These are phyloP conservation scores for Cotoneaster glaucophyllus DNA, from an alignment of 306 rosid species.

Conservation along the genomic window DNA sequence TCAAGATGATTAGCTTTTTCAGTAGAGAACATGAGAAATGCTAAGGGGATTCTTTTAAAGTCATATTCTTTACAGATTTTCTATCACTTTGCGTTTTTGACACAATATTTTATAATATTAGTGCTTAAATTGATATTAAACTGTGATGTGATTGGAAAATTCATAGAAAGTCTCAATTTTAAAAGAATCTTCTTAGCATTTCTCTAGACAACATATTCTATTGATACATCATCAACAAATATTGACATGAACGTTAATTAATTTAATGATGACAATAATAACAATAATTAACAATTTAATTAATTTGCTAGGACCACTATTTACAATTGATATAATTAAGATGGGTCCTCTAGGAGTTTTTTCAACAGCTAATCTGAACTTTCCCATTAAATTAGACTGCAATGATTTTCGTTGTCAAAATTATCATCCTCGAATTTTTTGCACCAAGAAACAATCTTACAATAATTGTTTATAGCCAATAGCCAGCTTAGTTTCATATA, in stretches of 20 bases:
- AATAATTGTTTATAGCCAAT: too few relatives aligned
- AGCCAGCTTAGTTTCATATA: too few relatives aligned
- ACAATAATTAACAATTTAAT: background rate
- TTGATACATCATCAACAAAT: background rate
- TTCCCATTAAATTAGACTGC: background rate
- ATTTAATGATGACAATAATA: background rate
- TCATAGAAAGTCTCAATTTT: fast-evolving
- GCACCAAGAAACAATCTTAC: too few relatives aligned
- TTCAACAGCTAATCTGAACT: background rate
- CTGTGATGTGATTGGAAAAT: too few relatives aligned
- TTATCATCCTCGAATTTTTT: background rate
- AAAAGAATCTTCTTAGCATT: too few relatives aligned
- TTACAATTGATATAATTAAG: background rate
- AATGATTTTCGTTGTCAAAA: background rate
- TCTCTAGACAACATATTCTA: background rate
- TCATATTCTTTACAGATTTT: too few relatives aligned
- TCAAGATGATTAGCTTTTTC: background rate
- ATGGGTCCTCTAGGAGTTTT: background rate
- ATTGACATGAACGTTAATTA: background rate
- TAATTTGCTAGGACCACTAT: background rate
- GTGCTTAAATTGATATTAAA: too few relatives aligned
- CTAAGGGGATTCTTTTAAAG: fast-evolving
- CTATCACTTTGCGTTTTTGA: too few relatives aligned
- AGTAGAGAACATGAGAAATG: background rate
- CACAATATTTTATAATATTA: too few relatives aligned